phyloP scores from a whole-genome alignment of 345 rosid species.

The Populus ilicifolia region DNA sequence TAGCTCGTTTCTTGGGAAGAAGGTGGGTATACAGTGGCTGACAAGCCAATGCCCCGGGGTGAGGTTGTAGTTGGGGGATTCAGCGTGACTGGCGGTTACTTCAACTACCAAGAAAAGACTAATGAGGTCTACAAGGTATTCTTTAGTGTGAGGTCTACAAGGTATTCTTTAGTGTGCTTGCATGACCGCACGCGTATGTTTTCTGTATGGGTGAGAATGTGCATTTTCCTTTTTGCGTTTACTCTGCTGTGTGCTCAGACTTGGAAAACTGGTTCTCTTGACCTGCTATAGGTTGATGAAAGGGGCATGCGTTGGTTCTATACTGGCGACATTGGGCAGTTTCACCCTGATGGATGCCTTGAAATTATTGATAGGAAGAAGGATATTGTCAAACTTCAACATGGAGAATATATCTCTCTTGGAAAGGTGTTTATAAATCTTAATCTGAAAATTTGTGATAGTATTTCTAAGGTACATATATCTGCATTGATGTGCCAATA shows the following conservation, averaged over 20 bases:
- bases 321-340: slow-evolving; percentile 77
- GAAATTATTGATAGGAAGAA: slow-evolving; percentile 90
- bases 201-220: not conserved
- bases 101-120: slow-evolving; percentile 70
- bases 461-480: not conserved
- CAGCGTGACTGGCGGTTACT: slow-evolving; percentile 78
- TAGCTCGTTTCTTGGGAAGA: slow-evolving; percentile 93
- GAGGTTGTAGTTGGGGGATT: slow-evolving; percentile 80
- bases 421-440: slow-evolving; percentile 59
- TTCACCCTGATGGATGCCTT: slow-evolving; percentile 88
- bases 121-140: slow-evolving; percentile 76
- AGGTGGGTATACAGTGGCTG: slow-evolving; percentile 66
- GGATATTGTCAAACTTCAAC: slow-evolving; percentile 94
- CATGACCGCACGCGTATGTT: not conserved
- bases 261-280: not conserved
- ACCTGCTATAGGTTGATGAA: slow-evolving; percentile 63
- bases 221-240: not conserved
- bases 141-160: slow-evolving; percentile 46
- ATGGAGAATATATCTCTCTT: slow-evolving; percentile 81
- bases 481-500: not conserved
- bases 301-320: slow-evolving; percentile 82
- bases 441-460: not conserved
- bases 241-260: not conserved
- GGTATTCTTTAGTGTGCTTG: slow-evolving; percentile 35
- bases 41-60: slow-evolving; percentile 90